phyloP scores from a whole-genome alignment of 192 early-diverging fungal genomes.

The Entomortierella parvispora region DNA sequence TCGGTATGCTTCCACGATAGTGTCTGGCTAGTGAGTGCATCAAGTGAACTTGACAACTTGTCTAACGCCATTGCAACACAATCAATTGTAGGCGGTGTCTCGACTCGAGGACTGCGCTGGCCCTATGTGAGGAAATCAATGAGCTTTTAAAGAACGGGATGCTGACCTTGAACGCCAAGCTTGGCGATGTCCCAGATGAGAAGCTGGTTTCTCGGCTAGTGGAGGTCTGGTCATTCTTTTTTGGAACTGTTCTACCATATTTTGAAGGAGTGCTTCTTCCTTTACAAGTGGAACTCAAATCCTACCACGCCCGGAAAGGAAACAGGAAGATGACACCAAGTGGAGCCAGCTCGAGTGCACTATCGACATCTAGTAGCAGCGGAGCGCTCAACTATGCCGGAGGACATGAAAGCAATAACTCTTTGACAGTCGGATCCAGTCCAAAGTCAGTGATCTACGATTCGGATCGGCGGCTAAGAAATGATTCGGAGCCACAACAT shows the following conservation, averaged over 20 bases:
- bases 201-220: slow-evolving; percentile 73
- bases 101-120: slow-evolving; percentile 45
- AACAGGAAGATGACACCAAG: slow-evolving; percentile 16
- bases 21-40: too few relatives aligned
- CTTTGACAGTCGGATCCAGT: slow-evolving; percentile 7
- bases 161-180: slow-evolving; percentile 72
- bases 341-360: slow-evolving; percentile 11
- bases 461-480: slow-evolving; percentile 25
- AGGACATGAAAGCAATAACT: slow-evolving; percentile 3
- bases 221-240: slow-evolving; percentile 84
- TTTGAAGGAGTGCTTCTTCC: slow-evolving; percentile 90
- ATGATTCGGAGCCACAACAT: slow-evolving; percentile 61
- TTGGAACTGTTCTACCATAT: slow-evolving; percentile 84
- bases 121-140: slow-evolving; percentile 65
- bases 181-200: slow-evolving; percentile 73
- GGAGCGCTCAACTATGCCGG: not conserved
- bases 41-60: too few relatives aligned
- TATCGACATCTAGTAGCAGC: not conserved
- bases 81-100: slow-evolving; percentile 52
- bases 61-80: not conserved
- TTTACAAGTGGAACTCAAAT: slow-evolving; percentile 56
- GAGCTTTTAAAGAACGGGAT: slow-evolving; percentile 70
- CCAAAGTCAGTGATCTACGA: slow-evolving; percentile 16
- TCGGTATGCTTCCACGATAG: slow-evolving; percentile 55
- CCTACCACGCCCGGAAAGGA: slow-evolving; percentile 11